Evolutionary conservation across 129 eudicot genomes (phyloP), one percentile per base, ranked within the genome.

Genomic region (Chrysanthemum lavandulifolium): DNA sequence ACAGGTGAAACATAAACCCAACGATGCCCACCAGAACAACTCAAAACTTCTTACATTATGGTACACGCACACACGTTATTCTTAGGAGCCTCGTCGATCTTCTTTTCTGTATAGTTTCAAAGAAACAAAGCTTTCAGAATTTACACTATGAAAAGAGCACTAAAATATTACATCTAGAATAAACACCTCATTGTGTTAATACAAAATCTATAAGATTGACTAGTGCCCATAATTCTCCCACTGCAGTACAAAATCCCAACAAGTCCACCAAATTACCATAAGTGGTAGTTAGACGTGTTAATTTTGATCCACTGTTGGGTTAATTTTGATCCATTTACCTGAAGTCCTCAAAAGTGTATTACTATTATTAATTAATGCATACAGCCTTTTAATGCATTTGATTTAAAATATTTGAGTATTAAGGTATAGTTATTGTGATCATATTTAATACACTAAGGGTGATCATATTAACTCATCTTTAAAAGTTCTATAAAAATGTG

Each of bases 71-170:
- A 92, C 12, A 71, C 56, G 51, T 69, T 78, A 67, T 81, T 84
- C 86, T 86, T 86, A 67, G 97, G 84, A 68, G 81, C 80, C 75
- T 92, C 91, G 0, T 88, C 96, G 50, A 89, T 80, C 96, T 92
- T 92, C 89, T 92, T 92, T 81, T 92, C 97, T 92, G 89, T 75
- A 55, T 58, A 56, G 3, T 6, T 1, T 11, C 2, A 52, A 63
- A 67, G 2, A 12, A 13, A 27, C 31, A 50, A 3, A 47, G 58
- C 15, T 27, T 79, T 70, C 69, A 79, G 80, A 61, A 33, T 76
- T 57, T 15, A 33, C 3, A 57, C 12, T 33, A 47, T 10, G 13
- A 43, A 19, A 59, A 63, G 69, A 40, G 53, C 10, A 15, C 53
- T 19, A 10, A 15, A 16, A 19, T 67, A 48, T 47, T 43, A 66